Conservation (phyloP, 106 monocot species). For the Acorus calamus region DNA sequence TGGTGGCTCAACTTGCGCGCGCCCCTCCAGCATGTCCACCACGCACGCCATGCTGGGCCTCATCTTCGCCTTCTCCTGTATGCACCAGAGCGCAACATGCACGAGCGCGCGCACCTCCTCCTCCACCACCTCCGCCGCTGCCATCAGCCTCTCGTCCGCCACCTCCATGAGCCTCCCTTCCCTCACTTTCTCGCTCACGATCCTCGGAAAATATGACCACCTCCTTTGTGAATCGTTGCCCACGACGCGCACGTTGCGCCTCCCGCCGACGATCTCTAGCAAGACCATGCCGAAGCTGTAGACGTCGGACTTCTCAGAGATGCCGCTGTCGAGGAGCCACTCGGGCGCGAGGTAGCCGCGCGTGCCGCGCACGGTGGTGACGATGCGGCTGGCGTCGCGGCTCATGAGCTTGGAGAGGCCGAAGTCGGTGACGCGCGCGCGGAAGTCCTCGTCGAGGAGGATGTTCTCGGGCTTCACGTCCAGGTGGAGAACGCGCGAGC, state of each 20-base stretch:
- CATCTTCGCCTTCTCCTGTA: slow-evolving; percentile 27
- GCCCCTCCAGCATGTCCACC: slow-evolving; percentile 51
- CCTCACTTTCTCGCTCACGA: slow-evolving; percentile 37
- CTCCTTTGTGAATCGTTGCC: background rate
- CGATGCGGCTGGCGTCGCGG: slow-evolving; percentile 31
- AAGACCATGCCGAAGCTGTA: slow-evolving; percentile 78
- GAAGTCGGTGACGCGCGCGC: slow-evolving; percentile 41
- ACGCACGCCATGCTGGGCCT: slow-evolving; percentile 45
- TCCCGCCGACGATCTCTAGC: slow-evolving; percentile 54
- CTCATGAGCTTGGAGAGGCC: slow-evolving; percentile 46
- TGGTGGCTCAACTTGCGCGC: slow-evolving; percentile 10
- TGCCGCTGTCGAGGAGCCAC: slow-evolving; percentile 31
- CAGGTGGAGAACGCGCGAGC: slow-evolving; percentile 25
- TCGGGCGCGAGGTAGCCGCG: slow-evolving; percentile 65
- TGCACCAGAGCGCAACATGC: slow-evolving; percentile 48
- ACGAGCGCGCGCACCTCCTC: slow-evolving; percentile 25
- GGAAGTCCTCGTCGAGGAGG: slow-evolving; percentile 39
- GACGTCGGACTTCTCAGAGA: slow-evolving; percentile 53
- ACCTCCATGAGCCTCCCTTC: slow-evolving; percentile 51
- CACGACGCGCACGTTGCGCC: slow-evolving; percentile 19
- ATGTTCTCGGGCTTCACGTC: slow-evolving; percentile 72
- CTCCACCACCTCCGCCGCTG: slow-evolving; percentile 8
- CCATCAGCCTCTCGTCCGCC: slow-evolving; percentile 32
- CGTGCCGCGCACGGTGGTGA: slow-evolving; percentile 46
- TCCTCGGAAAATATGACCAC: slow-evolving; percentile 42